phyloP scores from a whole-genome alignment of 2,329 filamentous ascomycete species.

The Domatiomyces catenatus region DNA sequence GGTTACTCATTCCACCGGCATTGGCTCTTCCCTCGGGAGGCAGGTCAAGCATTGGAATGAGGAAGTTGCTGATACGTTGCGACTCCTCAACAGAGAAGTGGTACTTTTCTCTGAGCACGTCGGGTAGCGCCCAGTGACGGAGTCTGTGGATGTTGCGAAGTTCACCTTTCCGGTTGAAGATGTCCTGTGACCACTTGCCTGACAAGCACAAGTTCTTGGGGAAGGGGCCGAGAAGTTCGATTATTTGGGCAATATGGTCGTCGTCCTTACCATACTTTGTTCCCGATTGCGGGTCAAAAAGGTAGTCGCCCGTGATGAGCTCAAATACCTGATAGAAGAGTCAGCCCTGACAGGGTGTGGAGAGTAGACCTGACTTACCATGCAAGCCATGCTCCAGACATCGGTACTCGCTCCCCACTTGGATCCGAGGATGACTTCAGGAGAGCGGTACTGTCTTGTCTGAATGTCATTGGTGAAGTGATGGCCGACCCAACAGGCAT shows the following conservation, averaged over 20 bases:
- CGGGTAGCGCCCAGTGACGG: conserved; percentile 85
- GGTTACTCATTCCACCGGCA: conserved; percentile 84
- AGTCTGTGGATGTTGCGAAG: conserved; percentile 92
- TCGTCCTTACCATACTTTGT: conserved; percentile 99
- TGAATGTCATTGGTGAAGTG: conserved; percentile 99
- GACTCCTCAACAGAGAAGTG: conserved; percentile 77
- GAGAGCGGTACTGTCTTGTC: conserved; percentile 89
- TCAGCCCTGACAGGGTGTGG: not conserved
- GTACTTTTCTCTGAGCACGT: conserved; percentile 91
- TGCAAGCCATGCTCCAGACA: conserved; percentile 98
- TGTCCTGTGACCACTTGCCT: conserved; percentile 96
- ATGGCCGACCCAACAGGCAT: conserved; percentile 96
- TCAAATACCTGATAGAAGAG: conserved; percentile 61
- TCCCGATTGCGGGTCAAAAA: conserved; percentile 95
- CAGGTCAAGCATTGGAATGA: conserved; percentile 82
- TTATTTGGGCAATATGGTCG: conserved; percentile 97
- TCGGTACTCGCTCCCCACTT: conserved; percentile 99
- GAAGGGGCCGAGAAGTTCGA: conserved; percentile 86
- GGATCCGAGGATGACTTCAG: conserved; percentile 86
- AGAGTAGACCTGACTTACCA: conserved; percentile 47
- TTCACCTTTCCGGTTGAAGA: conserved; percentile 95
- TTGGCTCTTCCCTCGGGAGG: conserved; percentile 80
- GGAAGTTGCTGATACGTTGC: conserved; percentile 63
- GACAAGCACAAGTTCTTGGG: conserved; percentile 81
- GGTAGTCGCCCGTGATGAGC: conserved; percentile 92